phyloP scores from a whole-genome alignment of 331 rosid species.

The Malus hybrid region DNA sequence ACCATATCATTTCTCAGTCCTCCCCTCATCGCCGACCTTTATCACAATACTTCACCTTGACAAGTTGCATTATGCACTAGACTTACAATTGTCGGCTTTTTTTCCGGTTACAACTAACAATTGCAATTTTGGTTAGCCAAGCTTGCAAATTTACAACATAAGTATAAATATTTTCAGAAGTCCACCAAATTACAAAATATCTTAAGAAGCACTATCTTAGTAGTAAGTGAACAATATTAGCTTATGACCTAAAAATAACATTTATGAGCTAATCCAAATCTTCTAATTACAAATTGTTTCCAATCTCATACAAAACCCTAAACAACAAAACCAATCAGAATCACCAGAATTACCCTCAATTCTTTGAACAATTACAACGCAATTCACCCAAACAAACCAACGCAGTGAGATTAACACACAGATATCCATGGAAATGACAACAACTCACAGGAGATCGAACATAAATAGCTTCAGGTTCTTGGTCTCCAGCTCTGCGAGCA shows the following conservation, averaged over 20 bases:
- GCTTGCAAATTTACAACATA: neutral
- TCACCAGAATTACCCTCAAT: constrained; percentile 12
- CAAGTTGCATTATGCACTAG: neutral
- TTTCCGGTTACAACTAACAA: neutral
- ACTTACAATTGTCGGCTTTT: neutral
- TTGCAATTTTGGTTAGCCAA: neutral
- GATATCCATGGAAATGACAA: neutral
- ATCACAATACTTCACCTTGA: neutral
- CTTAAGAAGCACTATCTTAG: neutral
- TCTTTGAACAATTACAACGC: neutral
- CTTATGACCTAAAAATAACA: neutral
- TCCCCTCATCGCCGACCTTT: neutral
- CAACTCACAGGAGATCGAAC: constrained; percentile 76
- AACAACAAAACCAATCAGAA: neutral
- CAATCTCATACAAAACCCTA: constrained; percentile 19
- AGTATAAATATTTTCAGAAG: neutral
- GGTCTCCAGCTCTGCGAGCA: constrained; percentile 37
- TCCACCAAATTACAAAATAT: neutral
- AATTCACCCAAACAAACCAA: constrained; percentile 3
- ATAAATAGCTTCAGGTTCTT: constrained; percentile 52
- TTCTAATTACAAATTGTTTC: neutral
- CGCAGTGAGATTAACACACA: neutral
- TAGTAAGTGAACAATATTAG: neutral
- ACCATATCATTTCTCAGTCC: neutral
- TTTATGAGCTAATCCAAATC: neutral